Evolutionary conservation across 345 rosid genomes (phyloP), one percentile per base, ranked within the genome.

Genomic region (Sisymbrium altissimum): DNA sequence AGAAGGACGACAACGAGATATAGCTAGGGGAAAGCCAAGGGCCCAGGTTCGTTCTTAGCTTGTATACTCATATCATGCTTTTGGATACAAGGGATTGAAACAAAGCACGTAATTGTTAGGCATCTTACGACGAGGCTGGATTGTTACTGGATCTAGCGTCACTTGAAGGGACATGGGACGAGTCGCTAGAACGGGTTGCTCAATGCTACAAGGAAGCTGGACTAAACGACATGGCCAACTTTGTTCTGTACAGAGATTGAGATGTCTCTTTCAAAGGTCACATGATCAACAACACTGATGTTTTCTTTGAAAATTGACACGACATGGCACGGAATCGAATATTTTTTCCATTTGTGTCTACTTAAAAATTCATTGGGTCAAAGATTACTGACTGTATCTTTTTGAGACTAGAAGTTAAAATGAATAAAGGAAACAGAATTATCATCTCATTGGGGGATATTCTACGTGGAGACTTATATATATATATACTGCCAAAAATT

Each of bases 131-230:
- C 63, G 87, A 83, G 70, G 96, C 94, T 49, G 90, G 89, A 3
- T 87, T 87, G 81, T 78, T 93, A 76, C 35, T 93, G 81, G 90
- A 90, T 83, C 84, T 93, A 80, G 90, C 93, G 45, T 90, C 97
- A 32, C 81, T 93, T 23, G 92, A 90, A 62, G 97, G 97, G 74
- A 87, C 83, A 48, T 90, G 98, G 97, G 90, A 81, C 67, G 84
- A 86, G 23, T 75, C 75, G 41, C 71, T 82, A 61, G 88, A 85
- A 44, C 86, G 75, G 25, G 77, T 89, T 46, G 89, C 87, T 36
- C 86, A 85, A 54, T 88, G 91, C 64, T 93, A 90, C 33, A 80
- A 72, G 35, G 84, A 90, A 73, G 96, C 92, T 36, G 97, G 98
- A 66, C 86, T 90, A 25, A 44, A 66, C 12, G 85, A 87, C 67